Evolutionary conservation across 148 eudicot species (phyloP).

Genomic region (Nepenthes gracilis): DNA sequence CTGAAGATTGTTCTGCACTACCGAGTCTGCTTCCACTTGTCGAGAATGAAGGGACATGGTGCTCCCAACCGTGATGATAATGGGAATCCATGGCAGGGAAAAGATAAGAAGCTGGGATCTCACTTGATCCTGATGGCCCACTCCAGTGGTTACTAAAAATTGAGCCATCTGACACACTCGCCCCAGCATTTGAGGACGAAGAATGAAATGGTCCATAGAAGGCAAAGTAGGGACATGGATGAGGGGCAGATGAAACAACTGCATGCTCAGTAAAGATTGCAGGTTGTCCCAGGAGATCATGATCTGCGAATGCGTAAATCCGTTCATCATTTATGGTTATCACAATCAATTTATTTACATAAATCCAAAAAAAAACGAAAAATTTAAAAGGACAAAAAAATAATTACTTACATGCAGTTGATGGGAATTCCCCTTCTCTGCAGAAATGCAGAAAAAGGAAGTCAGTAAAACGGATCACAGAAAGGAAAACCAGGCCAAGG

Average conservation of each 20-base stretch:
- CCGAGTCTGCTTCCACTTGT: conserved; percentile 34
- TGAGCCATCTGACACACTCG: conserved; percentile 47
- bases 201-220: conserved; percentile 72
- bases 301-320: conserved; percentile 33
- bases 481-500: neutral
- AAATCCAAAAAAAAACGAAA: no score
- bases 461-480: neutral
- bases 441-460: neutral
- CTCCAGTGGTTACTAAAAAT: conserved; percentile 68
- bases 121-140: conserved; percentile 48
- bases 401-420: neutral
- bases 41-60: conserved; percentile 39
- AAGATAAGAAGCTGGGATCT: conserved; percentile 51
- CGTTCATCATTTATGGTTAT: no score
- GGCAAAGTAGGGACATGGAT: conserved; percentile 78
- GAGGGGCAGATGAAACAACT: conserved; percentile 59
- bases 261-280: conserved; percentile 67
- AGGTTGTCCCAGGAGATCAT: conserved; percentile 65
- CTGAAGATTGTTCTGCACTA: conserved; percentile 48
- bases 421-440: neutral
- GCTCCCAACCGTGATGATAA: conserved; percentile 58
- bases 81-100: conserved; percentile 65
- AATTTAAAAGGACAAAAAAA: no score
- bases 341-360: no score
- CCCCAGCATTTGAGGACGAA: conserved; percentile 44